phyloP scores from a whole-genome alignment of 2,329 filamentous ascomycete genomes.

The Penicillium sp. region DNA sequence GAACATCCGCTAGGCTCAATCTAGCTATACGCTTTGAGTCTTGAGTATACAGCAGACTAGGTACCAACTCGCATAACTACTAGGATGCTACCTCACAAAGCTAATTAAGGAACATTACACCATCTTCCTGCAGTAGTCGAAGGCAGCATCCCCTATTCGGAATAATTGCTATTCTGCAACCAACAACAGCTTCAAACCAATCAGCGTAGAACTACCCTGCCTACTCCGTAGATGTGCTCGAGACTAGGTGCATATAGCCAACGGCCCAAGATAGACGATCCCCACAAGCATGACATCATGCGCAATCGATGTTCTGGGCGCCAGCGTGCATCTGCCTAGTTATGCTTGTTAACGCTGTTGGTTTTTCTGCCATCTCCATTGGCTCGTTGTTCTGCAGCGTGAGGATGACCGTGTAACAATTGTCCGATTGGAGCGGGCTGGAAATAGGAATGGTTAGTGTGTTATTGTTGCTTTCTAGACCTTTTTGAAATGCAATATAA shows the following conservation, averaged over 20 bases:
- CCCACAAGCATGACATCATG: slow-evolving; percentile 15
- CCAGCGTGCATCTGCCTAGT: neutral
- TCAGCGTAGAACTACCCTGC: neutral
- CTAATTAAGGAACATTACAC: slow-evolving; percentile 7
- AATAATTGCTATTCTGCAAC: neutral
- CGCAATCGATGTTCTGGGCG: neutral
- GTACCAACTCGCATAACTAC: neutral
- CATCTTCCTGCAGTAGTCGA: neutral
- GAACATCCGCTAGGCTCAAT: neutral
- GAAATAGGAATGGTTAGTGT: neutral
- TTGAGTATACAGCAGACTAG: neutral
- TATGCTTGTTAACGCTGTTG: slow-evolving; percentile 20
- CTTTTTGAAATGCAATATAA: neutral
- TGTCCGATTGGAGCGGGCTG: neutral
- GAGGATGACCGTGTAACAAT: neutral
- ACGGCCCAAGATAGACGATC: neutral
- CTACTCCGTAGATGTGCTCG: neutral
- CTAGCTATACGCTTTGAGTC: neutral
- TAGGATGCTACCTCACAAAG: neutral
- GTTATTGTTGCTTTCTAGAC: neutral
- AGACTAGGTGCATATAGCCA: neutral
- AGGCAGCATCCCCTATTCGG: neutral
- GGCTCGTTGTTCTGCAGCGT: neutral
- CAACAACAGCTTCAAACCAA: neutral
- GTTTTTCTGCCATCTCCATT: slow-evolving; percentile 5